Conservation (phyloP, 257 asterid species). For the Linaria vulgaris region DNA sequence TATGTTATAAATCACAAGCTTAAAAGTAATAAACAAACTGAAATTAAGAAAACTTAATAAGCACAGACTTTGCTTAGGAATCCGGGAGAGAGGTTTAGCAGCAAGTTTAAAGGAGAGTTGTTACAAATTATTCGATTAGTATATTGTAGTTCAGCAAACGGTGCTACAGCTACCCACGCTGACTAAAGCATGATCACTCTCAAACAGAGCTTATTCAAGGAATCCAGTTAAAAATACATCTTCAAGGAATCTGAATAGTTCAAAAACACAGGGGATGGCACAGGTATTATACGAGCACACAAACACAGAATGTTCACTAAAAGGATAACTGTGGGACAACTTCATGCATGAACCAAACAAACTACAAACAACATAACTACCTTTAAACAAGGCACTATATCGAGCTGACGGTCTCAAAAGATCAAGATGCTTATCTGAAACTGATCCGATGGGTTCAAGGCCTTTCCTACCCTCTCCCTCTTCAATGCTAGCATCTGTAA, state of each 20-base stretch:
- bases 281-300: no score
- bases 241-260: no score
- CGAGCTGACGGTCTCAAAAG: slow-evolving; percentile 96
- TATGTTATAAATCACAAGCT: not conserved
- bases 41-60: not conserved
- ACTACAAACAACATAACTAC: slow-evolving; percentile 43
- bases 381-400: slow-evolving; percentile 78
- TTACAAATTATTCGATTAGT: not conserved
- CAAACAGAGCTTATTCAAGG: no score
- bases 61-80: not conserved
- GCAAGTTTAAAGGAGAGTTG: not conserved
- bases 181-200: not conserved
- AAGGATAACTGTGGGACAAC: no score
- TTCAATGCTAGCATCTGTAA: slow-evolving; percentile 70
- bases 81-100: not conserved
- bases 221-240: no score
- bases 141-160: not conserved
- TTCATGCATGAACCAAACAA: no score
- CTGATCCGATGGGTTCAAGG: slow-evolving; percentile 76
- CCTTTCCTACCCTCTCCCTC: slow-evolving; percentile 73
- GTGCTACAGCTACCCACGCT: not conserved
- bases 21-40: not conserved
- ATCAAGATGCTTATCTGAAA: slow-evolving; percentile 89
- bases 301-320: no score
- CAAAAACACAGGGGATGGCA: no score